Evolutionary conservation across 805 yeast genomes (phyloP).

Genomic region (Candida dajiaensis): DNA sequence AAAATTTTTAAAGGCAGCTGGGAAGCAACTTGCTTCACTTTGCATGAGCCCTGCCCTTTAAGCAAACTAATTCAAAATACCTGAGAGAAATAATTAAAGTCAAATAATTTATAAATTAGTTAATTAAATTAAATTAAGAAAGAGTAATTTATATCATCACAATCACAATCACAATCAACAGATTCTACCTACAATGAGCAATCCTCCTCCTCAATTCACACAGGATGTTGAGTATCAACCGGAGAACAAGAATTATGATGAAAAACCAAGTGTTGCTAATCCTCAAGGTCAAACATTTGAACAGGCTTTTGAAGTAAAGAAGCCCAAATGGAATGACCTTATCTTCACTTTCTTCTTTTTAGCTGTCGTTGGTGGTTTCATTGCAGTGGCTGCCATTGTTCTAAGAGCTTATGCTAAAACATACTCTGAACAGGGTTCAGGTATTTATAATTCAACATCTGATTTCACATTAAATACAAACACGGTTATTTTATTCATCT

Average conservation of each 20-base stretch:
- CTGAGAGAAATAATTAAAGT: too few relatives aligned
- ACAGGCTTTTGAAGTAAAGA: conserved; percentile 59
- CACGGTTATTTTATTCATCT: conserved; percentile 64
- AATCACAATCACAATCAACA: too few relatives aligned
- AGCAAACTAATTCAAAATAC: too few relatives aligned
- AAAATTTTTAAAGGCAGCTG: too few relatives aligned
- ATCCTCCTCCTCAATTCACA: conserved; percentile 18
- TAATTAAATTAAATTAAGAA: too few relatives aligned
- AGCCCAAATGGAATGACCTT: conserved; percentile 67
- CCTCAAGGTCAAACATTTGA: conserved; percentile 46
- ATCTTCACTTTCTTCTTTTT: conserved; percentile 53
- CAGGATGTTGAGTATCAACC: conserved; percentile 18
- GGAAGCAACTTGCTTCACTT: too few relatives aligned
- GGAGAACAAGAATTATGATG: conserved; percentile 10
- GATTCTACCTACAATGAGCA: not conserved
- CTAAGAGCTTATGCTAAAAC: conserved; percentile 56
- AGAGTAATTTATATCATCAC: too few relatives aligned
- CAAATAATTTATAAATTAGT: too few relatives aligned
- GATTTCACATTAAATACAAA: conserved; percentile 69
- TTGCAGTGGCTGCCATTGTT: conserved; percentile 64
- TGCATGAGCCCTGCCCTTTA: too few relatives aligned
- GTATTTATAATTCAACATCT: conserved; percentile 48
- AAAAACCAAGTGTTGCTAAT: conserved; percentile 32
- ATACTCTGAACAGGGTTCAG: conserved; percentile 51
- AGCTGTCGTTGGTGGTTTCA: conserved; percentile 54